phyloP scores from a whole-genome alignment of 768 basidiomycete genomes.

The Hortiboletus campestris region DNA sequence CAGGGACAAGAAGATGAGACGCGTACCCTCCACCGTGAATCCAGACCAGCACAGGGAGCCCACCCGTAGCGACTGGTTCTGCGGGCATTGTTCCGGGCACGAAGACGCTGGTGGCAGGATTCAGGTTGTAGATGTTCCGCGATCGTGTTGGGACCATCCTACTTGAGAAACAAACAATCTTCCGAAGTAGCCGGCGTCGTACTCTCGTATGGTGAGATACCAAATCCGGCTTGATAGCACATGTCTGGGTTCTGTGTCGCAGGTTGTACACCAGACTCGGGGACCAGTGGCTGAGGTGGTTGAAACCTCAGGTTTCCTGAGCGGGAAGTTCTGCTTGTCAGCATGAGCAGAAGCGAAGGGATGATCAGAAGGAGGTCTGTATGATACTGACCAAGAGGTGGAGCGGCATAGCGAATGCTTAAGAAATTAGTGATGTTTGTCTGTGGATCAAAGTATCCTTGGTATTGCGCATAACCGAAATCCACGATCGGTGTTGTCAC shows the following conservation, averaged over 20 bases:
- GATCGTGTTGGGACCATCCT: too few relatives aligned
- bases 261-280: constrained; percentile 19
- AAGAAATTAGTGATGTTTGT: constrained; percentile 26
- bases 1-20: not conserved
- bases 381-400: constrained; percentile 40
- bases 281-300: constrained; percentile 27
- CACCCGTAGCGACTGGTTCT: not conserved
- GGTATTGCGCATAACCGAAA: constrained; percentile 32
- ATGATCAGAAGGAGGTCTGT: not conserved
- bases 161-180: constrained; percentile 33
- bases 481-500: constrained; percentile 19
- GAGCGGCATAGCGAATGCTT: constrained; percentile 45
- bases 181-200: constrained; percentile 18
- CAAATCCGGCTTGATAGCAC: constrained; percentile 23
- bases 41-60: constrained; percentile 35
- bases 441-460: constrained; percentile 22
- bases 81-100: constrained; percentile 3
- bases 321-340: not conserved
- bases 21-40: constrained; percentile 38
- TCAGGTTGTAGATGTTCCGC: too few relatives aligned
- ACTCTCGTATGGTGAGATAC: constrained; percentile 3
- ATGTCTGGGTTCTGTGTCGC: constrained; percentile 26
- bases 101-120: constrained; percentile 8
- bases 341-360: not conserved
- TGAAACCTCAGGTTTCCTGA: constrained; percentile 26